Conservation (phyloP, 495 filamentous ascomycete genomes). For the Trichocladium antarcticum region DNA sequence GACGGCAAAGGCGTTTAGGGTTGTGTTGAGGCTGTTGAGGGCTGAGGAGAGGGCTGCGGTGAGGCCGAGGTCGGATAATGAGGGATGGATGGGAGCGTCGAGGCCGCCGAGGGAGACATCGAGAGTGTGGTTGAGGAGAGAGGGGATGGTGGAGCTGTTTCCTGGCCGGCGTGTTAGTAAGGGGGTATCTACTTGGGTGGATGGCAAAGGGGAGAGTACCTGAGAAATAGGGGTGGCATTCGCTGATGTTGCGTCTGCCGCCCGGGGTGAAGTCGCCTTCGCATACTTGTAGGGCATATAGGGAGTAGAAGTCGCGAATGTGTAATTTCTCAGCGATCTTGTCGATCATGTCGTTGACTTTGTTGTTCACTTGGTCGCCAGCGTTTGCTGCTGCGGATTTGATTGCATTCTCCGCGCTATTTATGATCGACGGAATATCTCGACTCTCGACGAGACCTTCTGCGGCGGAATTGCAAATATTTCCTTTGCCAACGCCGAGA, state of each 20-base stretch:
- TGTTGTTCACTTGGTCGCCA: constrained; percentile 31
- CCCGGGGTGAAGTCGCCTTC: constrained; percentile 41
- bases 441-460: too few species aligned
- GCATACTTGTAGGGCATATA: constrained; percentile 61
- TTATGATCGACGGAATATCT: constrained; percentile 16
- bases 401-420: background rate
- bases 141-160: constrained; percentile 38
- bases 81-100: constrained; percentile 28
- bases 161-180: constrained; percentile 32
- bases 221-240: constrained; percentile 35
- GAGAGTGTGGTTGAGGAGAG: constrained; percentile 44
- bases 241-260: constrained; percentile 19
- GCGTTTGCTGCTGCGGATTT: constrained; percentile 7
- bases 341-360: constrained; percentile 29
- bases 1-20: constrained; percentile 41
- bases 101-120: constrained; percentile 36
- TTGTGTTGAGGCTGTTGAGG: constrained; percentile 34
- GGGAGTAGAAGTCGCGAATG: constrained; percentile 62
- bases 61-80: background rate
- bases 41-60: constrained; percentile 20
- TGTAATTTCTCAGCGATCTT: constrained; percentile 39
- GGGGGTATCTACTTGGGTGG: background rate
- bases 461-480: constrained; percentile 17
- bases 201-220: background rate
- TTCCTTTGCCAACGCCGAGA: constrained; percentile 15